Evolutionary conservation across 1,284 basidiomycete genomes (phyloP), one percentile per base, ranked within the genome.

Genomic region (Hemileia vastatrix): DNA sequence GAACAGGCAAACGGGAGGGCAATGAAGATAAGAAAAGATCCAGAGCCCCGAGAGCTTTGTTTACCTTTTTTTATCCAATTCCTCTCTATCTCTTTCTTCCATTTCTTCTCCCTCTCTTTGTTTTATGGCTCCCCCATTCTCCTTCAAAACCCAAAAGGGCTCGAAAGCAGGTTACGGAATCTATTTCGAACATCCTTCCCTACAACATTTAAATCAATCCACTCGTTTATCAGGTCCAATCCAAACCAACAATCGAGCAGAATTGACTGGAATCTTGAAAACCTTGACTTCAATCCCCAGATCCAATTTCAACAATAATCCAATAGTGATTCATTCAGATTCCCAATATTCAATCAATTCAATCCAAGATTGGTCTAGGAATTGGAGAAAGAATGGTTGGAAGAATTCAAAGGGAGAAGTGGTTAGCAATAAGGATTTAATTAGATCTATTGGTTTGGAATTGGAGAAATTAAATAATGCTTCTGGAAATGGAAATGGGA

Each of bases 171-270:
- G n/a, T n/a, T n/a, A n/a, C n/a, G n/a, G n/a, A n/a, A n/a, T n/a
- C n/a, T n/a, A n/a, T n/a, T n/a, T n/a, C n/a, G n/a, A n/a, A 32
- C 63, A 68, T 23, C 33, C 65, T 2, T 32, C 55, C 9, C 63
- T 55, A 32, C 53, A 48, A 15, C 49, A 27, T 60, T 88, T 88
- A 54, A 90, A 89, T 70, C 74, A 90, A 2, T 80, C 84, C 0
- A 86, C 88, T 68, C 79, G 89, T 19, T 86, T 88, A 67, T 86
- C 87, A 1, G 90, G 90, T 1, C 78, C 77, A 8, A 31, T 65
- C 50, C 90, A 92, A 72, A 92, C 89, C 0, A 93, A 93, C 72
- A 92, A 93, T 66, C 80, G 88, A 11, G 90, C 88, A 2, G 90
- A 93, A 73, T 79, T 93, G 27, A 84, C 88, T 67, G 88, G 86